phyloP scores from a whole-genome alignment of 257 asterid species.

The Osmanthus fragrans region DNA sequence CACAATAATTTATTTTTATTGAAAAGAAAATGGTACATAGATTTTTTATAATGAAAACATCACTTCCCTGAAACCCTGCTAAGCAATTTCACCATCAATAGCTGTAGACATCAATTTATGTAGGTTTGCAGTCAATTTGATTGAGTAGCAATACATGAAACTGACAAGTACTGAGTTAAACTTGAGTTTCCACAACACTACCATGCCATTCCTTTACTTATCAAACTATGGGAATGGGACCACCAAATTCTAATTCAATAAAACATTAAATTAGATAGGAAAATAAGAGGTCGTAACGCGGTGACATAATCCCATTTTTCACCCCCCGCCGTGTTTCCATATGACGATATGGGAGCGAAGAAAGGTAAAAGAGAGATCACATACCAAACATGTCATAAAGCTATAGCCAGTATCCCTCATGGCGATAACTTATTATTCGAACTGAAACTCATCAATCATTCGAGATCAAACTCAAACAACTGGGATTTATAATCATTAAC shows the following conservation, averaged over 20 bases:
- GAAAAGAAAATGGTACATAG: no score
- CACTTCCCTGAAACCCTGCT: background rate
- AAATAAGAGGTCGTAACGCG: background rate
- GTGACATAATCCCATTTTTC: background rate
- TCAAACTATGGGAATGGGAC: slow-evolving; percentile 23
- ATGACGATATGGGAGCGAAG: no score
- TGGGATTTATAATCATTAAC: background rate
- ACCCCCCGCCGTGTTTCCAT: background rate
- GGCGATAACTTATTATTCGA: no score
- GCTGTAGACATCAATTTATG: background rate
- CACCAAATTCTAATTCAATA: slow-evolving; percentile 8
- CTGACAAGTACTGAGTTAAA: slow-evolving; percentile 27
- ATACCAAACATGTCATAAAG: no score
- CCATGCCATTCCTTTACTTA: background rate
- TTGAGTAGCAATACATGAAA: slow-evolving; percentile 21
- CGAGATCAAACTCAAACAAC: background rate
- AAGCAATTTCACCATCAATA: slow-evolving; percentile 3
- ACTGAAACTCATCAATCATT: no score
- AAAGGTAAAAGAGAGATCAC: no score
- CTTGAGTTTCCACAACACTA: slow-evolving; percentile 24
- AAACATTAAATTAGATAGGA: background rate
- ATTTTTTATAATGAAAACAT: background rate
- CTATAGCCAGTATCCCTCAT: no score
- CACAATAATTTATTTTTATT: no score
- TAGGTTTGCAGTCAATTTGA: background rate